Conservation (phyloP, 768 basidiomycete genomes). For the Hygrocybe punicea region DNA sequence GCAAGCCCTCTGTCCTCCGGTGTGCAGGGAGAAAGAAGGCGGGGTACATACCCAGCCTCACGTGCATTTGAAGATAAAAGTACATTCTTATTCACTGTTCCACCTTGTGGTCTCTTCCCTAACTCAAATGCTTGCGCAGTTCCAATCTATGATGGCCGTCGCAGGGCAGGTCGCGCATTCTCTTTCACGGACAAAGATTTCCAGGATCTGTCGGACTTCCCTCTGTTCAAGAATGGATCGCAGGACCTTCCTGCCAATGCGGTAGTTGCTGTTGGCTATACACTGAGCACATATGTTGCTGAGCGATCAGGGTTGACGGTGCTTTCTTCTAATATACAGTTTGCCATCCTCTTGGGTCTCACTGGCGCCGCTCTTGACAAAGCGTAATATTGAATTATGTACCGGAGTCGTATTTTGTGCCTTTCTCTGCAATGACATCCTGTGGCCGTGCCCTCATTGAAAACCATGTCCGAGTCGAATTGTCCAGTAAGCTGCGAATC, state of each 20-base stretch:
- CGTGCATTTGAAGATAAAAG: not conserved
- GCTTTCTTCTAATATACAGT: not conserved
- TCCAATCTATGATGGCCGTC: slow-evolving; percentile 9
- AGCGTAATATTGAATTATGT: not conserved
- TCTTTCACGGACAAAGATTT: not conserved
- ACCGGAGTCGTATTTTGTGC: not conserved
- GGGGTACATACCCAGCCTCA: not conserved
- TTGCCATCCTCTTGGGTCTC: not conserved
- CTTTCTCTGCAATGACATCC: no score
- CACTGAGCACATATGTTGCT: not conserved
- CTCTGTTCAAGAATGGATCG: not conserved
- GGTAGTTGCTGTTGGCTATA: slow-evolving; percentile 1
- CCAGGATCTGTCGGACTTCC: not conserved
- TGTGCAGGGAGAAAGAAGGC: not conserved
- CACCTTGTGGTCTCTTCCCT: not conserved
- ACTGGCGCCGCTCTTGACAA: not conserved
- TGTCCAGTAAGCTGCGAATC: no score
- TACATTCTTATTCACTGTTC: not conserved
- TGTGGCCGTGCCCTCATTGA: no score
- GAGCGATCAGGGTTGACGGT: not conserved
- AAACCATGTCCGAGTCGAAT: no score
- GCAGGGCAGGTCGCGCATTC: not conserved
- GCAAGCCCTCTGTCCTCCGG: not conserved
- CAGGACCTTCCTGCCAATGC: not conserved
- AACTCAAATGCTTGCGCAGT: not conserved